phyloP scores from a whole-genome alignment of 1,284 basidiomycete species.

The Marasmius oreades region DNA sequence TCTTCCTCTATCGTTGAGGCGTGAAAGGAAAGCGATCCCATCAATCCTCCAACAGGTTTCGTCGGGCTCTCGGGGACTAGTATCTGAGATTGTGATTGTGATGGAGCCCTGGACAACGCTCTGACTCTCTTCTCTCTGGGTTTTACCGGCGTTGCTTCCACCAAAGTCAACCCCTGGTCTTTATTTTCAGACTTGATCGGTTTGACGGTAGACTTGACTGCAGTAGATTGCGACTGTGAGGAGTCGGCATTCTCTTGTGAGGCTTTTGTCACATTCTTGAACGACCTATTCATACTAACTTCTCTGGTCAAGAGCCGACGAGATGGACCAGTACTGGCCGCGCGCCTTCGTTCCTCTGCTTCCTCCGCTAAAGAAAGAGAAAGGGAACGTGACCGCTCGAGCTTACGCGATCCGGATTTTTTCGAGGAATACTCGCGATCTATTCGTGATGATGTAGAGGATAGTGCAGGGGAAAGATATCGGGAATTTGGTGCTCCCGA shows the following conservation, averaged over 20 bases:
- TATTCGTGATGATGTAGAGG: constrained; percentile 13
- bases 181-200: constrained; percentile 23
- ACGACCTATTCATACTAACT: constrained; percentile 69
- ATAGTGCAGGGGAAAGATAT: not conserved
- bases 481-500: not conserved
- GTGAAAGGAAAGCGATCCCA: constrained; percentile 1
- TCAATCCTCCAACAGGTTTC: not conserved
- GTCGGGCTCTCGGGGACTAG: not conserved
- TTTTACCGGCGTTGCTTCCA: constrained; percentile 58
- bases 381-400: constrained; percentile 50
- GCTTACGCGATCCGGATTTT: constrained; percentile 21
- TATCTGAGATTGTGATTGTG: constrained; percentile 9
- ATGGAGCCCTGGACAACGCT: not conserved
- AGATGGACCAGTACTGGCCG: constrained; percentile 36
- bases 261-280: constrained; percentile 41
- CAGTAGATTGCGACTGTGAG: constrained; percentile 6
- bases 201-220: constrained; percentile 11
- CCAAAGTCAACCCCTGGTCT: constrained; percentile 44
- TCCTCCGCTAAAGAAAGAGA: constrained; percentile 57
- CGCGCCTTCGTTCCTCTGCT: constrained; percentile 43
- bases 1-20: constrained; percentile 3
- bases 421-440: constrained; percentile 12
- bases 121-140: constrained; percentile 15
- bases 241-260: constrained; percentile 17
- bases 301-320: constrained; percentile 51